These are phyloP conservation scores for Cyberlindnera japonica DNA, from an alignment of 805 yeast genomes.

Conservation along the genomic window DNA sequence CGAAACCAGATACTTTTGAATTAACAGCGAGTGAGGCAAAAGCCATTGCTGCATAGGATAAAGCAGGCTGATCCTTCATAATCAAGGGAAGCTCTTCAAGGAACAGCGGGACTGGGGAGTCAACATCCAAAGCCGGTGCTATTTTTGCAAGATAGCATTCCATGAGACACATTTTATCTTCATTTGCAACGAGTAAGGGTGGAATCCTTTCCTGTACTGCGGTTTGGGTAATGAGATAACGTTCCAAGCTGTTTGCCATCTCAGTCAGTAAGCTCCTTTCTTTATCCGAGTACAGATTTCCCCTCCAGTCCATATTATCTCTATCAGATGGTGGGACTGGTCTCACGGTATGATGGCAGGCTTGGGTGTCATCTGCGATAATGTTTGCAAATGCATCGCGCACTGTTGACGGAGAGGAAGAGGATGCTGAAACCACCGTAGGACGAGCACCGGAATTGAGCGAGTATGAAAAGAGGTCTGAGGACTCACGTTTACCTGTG, in stretches of 20 bases:
- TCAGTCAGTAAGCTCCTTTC: too few relatives aligned
- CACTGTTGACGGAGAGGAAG: too few relatives aligned
- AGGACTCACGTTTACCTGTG: conserved; percentile 1
- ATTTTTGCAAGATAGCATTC: conserved; percentile 1
- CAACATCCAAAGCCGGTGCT: conserved; percentile 12
- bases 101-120: conserved; percentile 1
- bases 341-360: too few relatives aligned
- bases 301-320: too few relatives aligned
- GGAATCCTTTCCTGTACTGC: not conserved
- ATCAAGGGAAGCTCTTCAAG: conserved; percentile 5
- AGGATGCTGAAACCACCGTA: not conserved
- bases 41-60: conserved; percentile 7
- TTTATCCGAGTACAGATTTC: too few relatives aligned
- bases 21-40: conserved; percentile 1
- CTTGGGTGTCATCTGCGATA: too few relatives aligned
- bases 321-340: too few relatives aligned
- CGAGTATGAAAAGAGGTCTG: conserved; percentile 9
- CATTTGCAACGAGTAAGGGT: conserved; percentile 5
- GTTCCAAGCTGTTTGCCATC: conserved; percentile 1
- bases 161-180: conserved; percentile 8
- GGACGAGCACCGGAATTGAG: not conserved
- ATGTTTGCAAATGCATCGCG: too few relatives aligned
- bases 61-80: conserved; percentile 1
- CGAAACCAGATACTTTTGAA: not conserved
- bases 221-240: not conserved